phyloP scores from a whole-genome alignment of 2,329 filamentous ascomycete genomes.

The Penicillium hordei region DNA sequence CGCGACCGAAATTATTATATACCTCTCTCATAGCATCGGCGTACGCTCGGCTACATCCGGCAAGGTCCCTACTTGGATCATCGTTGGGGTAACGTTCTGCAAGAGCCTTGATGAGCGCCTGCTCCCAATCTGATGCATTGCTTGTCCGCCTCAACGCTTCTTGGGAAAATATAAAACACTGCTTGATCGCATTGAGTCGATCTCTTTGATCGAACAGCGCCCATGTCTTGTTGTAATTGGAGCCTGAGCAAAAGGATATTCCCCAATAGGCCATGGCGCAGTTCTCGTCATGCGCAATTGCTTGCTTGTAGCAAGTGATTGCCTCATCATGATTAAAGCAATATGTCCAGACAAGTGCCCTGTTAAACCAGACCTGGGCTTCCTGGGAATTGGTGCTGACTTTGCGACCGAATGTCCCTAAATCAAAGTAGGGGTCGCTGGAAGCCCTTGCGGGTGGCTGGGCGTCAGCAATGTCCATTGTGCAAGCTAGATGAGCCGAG shows the following conservation, averaged over 20 bases:
- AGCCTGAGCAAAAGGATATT: slow-evolving; percentile 21
- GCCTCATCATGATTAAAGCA: slow-evolving; percentile 39
- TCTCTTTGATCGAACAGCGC: slow-evolving; percentile 18
- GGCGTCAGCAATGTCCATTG: slow-evolving; percentile 1
- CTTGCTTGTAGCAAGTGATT: slow-evolving; percentile 32
- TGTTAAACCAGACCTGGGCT: slow-evolving; percentile 36
- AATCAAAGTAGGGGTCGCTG: slow-evolving; percentile 30
- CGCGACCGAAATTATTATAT: slow-evolving; percentile 18
- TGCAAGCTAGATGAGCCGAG: background rate
- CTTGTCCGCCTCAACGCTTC: slow-evolving; percentile 10
- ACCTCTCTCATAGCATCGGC: slow-evolving; percentile 19
- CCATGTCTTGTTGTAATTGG: slow-evolving; percentile 27
- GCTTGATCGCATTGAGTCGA: slow-evolving; percentile 15
- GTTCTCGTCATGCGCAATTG: slow-evolving; percentile 27
- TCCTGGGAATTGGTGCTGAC: slow-evolving; percentile 28
- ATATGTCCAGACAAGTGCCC: slow-evolving; percentile 36
- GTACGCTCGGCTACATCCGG: slow-evolving; percentile 16
- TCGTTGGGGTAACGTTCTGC: slow-evolving; percentile 23
- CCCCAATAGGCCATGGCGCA: slow-evolving; percentile 37
- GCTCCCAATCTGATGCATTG: slow-evolving; percentile 25
- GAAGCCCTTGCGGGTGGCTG: slow-evolving; percentile 10
- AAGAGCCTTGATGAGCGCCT: slow-evolving; percentile 20
- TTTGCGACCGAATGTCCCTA: slow-evolving; percentile 36
- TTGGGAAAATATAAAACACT: slow-evolving; percentile 17
- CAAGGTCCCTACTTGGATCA: slow-evolving; percentile 12